Conservation (phyloP, 768 basidiomycete species). For the Russula sp. region DNA sequence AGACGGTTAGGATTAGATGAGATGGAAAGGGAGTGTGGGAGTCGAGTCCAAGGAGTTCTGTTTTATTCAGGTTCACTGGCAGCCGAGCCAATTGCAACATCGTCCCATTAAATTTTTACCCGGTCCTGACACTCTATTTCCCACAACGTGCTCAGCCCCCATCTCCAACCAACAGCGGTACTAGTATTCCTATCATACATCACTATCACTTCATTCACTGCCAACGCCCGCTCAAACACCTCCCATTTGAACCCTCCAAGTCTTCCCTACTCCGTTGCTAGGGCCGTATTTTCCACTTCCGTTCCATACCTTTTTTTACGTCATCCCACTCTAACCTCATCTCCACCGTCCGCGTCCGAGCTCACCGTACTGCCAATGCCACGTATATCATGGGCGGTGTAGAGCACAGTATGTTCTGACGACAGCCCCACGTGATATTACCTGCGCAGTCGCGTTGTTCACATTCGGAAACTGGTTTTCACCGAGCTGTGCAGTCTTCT, state of each 20-base stretch:
- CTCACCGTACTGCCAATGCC: neutral
- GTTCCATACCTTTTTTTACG: neutral
- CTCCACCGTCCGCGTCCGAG: neutral
- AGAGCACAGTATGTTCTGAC: neutral
- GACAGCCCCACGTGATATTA: neutral
- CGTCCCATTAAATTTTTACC: conserved; percentile 4
- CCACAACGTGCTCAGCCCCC: neutral
- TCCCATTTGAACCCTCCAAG: neutral
- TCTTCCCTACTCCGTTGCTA: conserved; percentile 1
- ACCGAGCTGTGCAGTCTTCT: neutral
- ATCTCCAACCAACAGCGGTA: no score
- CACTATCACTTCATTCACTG: neutral
- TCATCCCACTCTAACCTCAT: neutral
- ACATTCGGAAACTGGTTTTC: neutral
- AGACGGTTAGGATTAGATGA: conserved; percentile 20
- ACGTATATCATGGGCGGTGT: neutral
- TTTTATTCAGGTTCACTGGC: neutral
- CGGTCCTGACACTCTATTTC: conserved; percentile 1
- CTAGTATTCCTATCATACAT: neutral
- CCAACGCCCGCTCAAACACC: neutral
- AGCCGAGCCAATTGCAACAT: conserved; percentile 20
- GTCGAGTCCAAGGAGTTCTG: conserved; percentile 2
- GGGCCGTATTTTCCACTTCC: neutral
- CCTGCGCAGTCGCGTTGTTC: neutral
- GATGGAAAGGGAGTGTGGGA: conserved; percentile 7